Evolutionary conservation across 1,139 yeast genomes (phyloP).

Genomic region (Saccharomyces hybrid): DNA sequence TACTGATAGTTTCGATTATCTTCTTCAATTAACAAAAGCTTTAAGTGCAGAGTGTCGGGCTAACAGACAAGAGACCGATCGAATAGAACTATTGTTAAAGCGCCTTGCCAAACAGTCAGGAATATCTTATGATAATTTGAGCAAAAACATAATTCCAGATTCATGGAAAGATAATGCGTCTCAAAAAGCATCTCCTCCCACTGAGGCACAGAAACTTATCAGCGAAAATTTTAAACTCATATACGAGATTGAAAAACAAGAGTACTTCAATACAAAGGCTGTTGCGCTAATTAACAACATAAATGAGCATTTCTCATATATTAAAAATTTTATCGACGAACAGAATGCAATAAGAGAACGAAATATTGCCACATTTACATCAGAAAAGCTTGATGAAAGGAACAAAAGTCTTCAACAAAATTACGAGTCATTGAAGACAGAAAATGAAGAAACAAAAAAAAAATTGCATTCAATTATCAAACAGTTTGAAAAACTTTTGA

Average conservation of each 20-base stretch:
- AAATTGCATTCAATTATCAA: constrained; percentile 12
- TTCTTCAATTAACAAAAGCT: constrained; percentile 19
- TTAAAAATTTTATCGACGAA: constrained; percentile 21
- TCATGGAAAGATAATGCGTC: neutral
- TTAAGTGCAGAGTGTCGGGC: constrained; percentile 19
- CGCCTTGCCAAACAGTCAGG: constrained; percentile 29
- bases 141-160: constrained; percentile 9
- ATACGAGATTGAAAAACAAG: constrained; percentile 28
- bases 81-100: constrained; percentile 22
- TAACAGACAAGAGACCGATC: constrained; percentile 24
- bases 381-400: constrained; percentile 14
- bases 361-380: constrained; percentile 10
- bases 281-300: constrained; percentile 22
- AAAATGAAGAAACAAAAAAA: constrained; percentile 9
- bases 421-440: constrained; percentile 6
- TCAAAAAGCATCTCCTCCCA: neutral
- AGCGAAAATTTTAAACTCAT: constrained; percentile 24
- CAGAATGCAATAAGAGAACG: constrained; percentile 8
- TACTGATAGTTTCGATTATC: constrained; percentile 22
- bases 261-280: constrained; percentile 24
- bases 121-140: constrained; percentile 22
- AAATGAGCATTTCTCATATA: constrained; percentile 25
- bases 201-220: constrained; percentile 13
- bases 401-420: constrained; percentile 9
- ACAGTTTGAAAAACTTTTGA: constrained; percentile 11